Conservation (phyloP, 495 filamentous ascomycete species). For the Aspergillus conjunctus region DNA sequence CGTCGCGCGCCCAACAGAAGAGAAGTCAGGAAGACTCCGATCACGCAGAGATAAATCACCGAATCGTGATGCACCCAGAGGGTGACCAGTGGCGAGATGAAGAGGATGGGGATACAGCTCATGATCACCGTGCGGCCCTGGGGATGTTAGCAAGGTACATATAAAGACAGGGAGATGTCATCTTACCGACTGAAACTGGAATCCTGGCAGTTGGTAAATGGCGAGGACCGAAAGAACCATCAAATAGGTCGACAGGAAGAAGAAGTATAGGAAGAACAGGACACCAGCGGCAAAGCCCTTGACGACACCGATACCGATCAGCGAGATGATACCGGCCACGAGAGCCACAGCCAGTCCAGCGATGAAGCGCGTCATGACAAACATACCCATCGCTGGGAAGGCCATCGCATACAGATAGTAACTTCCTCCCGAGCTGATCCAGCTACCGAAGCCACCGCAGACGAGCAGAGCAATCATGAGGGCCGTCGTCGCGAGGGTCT, state of each 20-base stretch:
- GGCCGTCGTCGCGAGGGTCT: constrained; percentile 22
- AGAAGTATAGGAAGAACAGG: constrained; percentile 24
- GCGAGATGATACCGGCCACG: constrained; percentile 17
- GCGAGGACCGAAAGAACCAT: constrained; percentile 19
- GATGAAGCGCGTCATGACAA: constrained; percentile 24
- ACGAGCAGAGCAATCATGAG: constrained; percentile 23
- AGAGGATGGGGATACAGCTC: constrained; percentile 21
- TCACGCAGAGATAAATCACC: constrained; percentile 22
- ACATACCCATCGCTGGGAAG: constrained; percentile 25
- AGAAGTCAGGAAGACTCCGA: constrained; percentile 12
- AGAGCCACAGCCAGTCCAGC: constrained; percentile 17
- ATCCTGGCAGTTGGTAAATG: constrained; percentile 23
- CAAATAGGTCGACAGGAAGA: constrained; percentile 21
- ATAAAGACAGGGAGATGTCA: too few species aligned
- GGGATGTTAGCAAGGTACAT: too few species aligned
- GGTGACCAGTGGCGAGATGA: constrained; percentile 21
- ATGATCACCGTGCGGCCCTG: constrained; percentile 21
- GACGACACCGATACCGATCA: constrained; percentile 18
- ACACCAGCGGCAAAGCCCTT: constrained; percentile 21
- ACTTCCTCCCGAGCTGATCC: constrained; percentile 23
- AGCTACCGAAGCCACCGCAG: constrained; percentile 23
- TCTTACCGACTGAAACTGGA: constrained; percentile 16
- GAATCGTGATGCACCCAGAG: constrained; percentile 24
- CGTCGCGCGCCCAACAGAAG: constrained; percentile 20
- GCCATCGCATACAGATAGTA: constrained; percentile 27